Conservation (phyloP, 495 filamentous ascomycete species). For the Penicillium argentinense region DNA sequence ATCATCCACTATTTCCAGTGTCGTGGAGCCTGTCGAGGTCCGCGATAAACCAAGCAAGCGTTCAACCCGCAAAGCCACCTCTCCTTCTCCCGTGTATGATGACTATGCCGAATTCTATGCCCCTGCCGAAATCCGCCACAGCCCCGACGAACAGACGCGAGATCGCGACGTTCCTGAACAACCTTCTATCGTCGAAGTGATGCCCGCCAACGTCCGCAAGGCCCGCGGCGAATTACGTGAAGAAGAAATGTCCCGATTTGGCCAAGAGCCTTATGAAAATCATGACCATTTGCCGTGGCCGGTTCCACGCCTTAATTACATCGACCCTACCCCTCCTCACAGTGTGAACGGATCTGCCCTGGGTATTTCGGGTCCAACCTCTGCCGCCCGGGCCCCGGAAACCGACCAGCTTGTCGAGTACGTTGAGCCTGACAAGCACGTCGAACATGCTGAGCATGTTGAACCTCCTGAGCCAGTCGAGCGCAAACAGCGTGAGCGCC, state of each 20-base stretch:
- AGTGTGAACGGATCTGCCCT: constrained; percentile 43
- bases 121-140: constrained; percentile 37
- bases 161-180: constrained; percentile 20
- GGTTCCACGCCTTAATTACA: constrained; percentile 47
- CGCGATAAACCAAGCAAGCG: constrained; percentile 19
- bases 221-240: constrained; percentile 8
- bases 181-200: constrained; percentile 35
- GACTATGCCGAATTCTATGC: constrained; percentile 47
- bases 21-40: constrained; percentile 9
- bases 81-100: constrained; percentile 35
- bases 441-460: not conserved
- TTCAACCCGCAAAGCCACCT: constrained; percentile 24
- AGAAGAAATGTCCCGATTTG: constrained; percentile 13
- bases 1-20: constrained; percentile 20
- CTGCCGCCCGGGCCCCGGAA: constrained; percentile 15
- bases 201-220: constrained; percentile 31
- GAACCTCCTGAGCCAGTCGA: constrained; percentile 1
- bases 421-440: constrained; percentile 1
- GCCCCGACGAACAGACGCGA: constrained; percentile 19
- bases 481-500: constrained; percentile 24
- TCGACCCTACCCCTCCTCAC: constrained; percentile 51
- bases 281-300: constrained; percentile 45
- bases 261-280: constrained; percentile 31
- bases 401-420: constrained; percentile 8
- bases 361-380: constrained; percentile 30